phyloP scores from a whole-genome alignment of 495 filamentous ascomycete species.

The Bryoglossum gracile region DNA sequence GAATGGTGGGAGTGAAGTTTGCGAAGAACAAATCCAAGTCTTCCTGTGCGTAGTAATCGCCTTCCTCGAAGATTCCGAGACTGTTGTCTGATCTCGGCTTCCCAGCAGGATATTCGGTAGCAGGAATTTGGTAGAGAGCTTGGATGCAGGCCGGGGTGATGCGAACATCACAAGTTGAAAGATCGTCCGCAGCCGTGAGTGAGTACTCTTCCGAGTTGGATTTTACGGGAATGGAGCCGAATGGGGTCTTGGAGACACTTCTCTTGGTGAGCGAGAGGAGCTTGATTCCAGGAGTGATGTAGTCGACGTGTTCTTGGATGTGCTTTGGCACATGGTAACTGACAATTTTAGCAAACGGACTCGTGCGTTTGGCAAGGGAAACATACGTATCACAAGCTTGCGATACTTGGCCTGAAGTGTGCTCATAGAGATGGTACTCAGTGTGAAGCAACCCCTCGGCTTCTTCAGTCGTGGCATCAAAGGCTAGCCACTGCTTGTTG shows the following conservation, averaged over 20 bases:
- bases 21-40: slow-evolving; percentile 57
- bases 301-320: slow-evolving; percentile 16
- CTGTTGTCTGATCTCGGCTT: slow-evolving; percentile 24
- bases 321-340: slow-evolving; percentile 17
- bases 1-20: slow-evolving; percentile 35
- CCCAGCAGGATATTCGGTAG: slow-evolving; percentile 7
- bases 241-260: slow-evolving; percentile 1
- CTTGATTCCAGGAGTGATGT: slow-evolving; percentile 22
- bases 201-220: background rate
- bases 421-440: slow-evolving; percentile 50
- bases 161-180: slow-evolving; percentile 11
- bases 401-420: slow-evolving; percentile 34
- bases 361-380: slow-evolving; percentile 12
- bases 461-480: slow-evolving; percentile 45
- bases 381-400: slow-evolving; percentile 6
- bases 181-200: background rate
- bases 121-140: slow-evolving; percentile 22
- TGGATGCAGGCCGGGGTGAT: slow-evolving; percentile 16
- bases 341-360: slow-evolving; percentile 13
- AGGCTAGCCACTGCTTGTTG: slow-evolving; percentile 39
- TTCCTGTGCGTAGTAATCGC: slow-evolving; percentile 35
- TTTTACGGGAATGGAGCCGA: slow-evolving; percentile 1
- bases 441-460: slow-evolving; percentile 49
- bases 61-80: slow-evolving; percentile 28
- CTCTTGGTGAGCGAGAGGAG: slow-evolving; percentile 12